Evolutionary conservation across 2,329 filamentous ascomycete genomes (phyloP), one percentile per base, ranked within the genome.

Genomic region (Trichoderma breve): DNA sequence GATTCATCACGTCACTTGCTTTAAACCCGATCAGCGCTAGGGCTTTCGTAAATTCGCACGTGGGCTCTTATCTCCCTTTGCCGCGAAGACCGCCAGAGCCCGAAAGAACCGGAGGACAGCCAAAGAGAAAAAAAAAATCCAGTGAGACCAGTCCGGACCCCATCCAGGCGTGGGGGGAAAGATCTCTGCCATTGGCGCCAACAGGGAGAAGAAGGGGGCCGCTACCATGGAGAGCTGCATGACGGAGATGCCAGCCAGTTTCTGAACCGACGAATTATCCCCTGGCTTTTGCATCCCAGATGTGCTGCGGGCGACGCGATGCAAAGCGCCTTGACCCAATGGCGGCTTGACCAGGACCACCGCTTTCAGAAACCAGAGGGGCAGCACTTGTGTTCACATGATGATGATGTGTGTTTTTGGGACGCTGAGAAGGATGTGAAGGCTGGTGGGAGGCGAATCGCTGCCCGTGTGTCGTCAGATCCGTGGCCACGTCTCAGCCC

Each of bases 11-110:
- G 69, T 71, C 69, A 72, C 64, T 47, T 66, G 55, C 61, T 63
- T 68, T 72, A 47, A 34, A 24, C 55, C 36, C 60, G 34, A 68
- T 72, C 55, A 57, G 71, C 66, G 71, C 71, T 72, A 72, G 66
- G 62, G 66, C 71, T 43, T 32, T 72, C 58, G 26, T 24, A 63
- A 69, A 70, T 63, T 72, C 53, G 67, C 71, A 72, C 71, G 71
- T 70, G 71, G 67, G 71, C 24, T 72, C 63, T 72, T 63, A 65
- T 72, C 60, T 70, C 51, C 51, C 36, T 65, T 72, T 72, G 67
- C 71, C 65, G 71, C 71, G 71, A 72, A 60, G 67, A 62, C 71
- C 71, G 71, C 71, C 65, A 70, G 60, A 18, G 36, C 36, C 70
- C 68, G 68, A 71, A 51, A 58, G 69, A 66, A 71, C 69, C 69